These are phyloP conservation scores for Fagopyrum esculentum DNA, from an alignment of 148 eudicot species.

Conservation along the genomic window DNA sequence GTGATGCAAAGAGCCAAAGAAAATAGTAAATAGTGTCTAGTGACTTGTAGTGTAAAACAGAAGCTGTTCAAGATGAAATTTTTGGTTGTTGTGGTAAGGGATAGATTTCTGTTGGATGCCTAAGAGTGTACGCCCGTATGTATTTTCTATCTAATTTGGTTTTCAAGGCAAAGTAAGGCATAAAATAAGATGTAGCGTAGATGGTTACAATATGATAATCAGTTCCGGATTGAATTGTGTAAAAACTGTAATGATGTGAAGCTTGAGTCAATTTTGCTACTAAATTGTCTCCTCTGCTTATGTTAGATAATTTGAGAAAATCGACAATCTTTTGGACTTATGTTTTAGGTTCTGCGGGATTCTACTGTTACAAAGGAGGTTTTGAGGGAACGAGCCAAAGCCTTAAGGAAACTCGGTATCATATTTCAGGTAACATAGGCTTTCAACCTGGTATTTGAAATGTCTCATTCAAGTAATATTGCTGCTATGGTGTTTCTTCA, in stretches of 20 bases:
- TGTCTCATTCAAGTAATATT: neutral
- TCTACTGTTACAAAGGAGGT: conserved; percentile 57
- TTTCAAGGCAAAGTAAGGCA: neutral
- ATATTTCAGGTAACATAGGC: conserved; percentile 61
- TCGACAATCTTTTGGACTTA: neutral
- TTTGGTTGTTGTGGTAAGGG: neutral
- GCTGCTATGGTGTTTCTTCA: no score
- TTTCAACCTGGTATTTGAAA: neutral
- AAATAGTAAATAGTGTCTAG: neutral
- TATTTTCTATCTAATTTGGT: neutral
- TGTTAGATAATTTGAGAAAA: neutral
- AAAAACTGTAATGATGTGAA: neutral
- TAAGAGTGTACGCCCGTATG: no score
- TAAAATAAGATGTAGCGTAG: neutral
- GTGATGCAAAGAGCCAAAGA: neutral
- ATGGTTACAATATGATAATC: neutral
- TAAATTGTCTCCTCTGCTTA: neutral
- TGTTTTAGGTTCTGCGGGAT: conserved; percentile 67
- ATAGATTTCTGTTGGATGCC: no score
- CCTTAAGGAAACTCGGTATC: conserved; percentile 77
- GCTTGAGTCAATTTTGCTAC: neutral
- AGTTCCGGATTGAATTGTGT: neutral
- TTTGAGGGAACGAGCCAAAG: conserved; percentile 65
- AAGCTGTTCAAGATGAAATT: neutral
- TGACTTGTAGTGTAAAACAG: neutral